Evolutionary conservation across 2,329 filamentous ascomycete genomes (phyloP).

Genomic region (Sordariomycetes sp.): DNA sequence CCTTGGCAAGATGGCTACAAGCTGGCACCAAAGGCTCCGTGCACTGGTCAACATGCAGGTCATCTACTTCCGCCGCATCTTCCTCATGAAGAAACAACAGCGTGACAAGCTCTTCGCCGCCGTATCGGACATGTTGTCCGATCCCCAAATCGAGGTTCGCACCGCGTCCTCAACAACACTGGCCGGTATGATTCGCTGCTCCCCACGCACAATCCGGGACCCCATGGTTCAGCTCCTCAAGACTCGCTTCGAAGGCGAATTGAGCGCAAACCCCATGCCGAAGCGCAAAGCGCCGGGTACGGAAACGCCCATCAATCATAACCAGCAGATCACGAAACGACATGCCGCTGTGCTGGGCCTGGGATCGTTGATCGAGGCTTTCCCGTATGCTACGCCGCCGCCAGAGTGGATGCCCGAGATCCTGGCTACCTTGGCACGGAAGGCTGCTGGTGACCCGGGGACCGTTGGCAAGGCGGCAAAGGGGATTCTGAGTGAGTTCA

Average conservation of each 20-base stretch:
- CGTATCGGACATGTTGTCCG: slow-evolving; percentile 91
- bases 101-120: slow-evolving; percentile 78
- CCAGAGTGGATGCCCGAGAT: slow-evolving; percentile 92
- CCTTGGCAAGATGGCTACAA: slow-evolving; percentile 74
- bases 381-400: slow-evolving; percentile 90
- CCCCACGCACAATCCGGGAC: slow-evolving; percentile 69
- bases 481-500: slow-evolving; percentile 89
- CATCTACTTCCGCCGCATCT: slow-evolving; percentile 93
- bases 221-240: slow-evolving; percentile 70
- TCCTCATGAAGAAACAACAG: slow-evolving; percentile 68
- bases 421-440: slow-evolving; percentile 72
- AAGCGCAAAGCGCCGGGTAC: slow-evolving; percentile 57
- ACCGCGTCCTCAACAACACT: slow-evolving; percentile 87
- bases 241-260: slow-evolving; percentile 65
- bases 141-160: slow-evolving; percentile 87
- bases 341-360: slow-evolving; percentile 90
- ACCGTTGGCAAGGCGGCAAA: slow-evolving; percentile 96
- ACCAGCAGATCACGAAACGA: slow-evolving; percentile 68
- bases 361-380: slow-evolving; percentile 86
- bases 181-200: slow-evolving; percentile 97
- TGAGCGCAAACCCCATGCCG: slow-evolving; percentile 80
- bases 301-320: slow-evolving; percentile 60
- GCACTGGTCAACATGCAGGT: slow-evolving; percentile 98
- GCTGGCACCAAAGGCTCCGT: slow-evolving; percentile 92
- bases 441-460: slow-evolving; percentile 80